These are phyloP conservation scores for Scheffersomyces lignicola DNA, from an alignment of 1,139 yeast genomes.

Conservation along the genomic window DNA sequence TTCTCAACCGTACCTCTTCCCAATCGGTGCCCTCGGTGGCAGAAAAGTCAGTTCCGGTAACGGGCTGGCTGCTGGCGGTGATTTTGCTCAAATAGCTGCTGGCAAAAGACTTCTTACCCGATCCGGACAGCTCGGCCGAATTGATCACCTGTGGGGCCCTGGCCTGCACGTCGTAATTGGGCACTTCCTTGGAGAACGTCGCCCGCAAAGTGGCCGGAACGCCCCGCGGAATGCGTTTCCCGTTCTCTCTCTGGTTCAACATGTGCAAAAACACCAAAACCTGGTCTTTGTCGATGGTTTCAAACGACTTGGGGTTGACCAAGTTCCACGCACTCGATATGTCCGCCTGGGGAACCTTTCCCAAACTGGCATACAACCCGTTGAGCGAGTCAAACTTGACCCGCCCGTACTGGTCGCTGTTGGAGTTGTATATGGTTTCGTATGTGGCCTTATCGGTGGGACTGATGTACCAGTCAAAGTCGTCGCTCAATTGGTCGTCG, in stretches of 20 bases:
- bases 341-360: conserved; percentile 78
- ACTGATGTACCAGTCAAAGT: conserved; percentile 95
- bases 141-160: conserved; percentile 38
- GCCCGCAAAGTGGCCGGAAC: conserved; percentile 94
- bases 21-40: conserved; percentile 75
- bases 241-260: conserved; percentile 84
- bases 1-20: conserved; percentile 84
- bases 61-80: conserved; percentile 49
- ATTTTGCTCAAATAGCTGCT: conserved; percentile 39
- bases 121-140: conserved; percentile 17
- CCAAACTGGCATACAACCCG: conserved; percentile 66
- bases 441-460: conserved; percentile 81
- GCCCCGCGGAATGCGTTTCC: conserved; percentile 85
- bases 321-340: conserved; percentile 93
- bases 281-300: conserved; percentile 92
- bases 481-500: conserved; percentile 56
- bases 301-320: conserved; percentile 85
- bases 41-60: conserved; percentile 73
- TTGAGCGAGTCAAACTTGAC: conserved; percentile 71
- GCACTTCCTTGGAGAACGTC: conserved; percentile 83
- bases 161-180: conserved; percentile 62
- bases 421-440: conserved; percentile 73
- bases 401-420: conserved; percentile 81
- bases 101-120: conserved; percentile 33
- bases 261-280: conserved; percentile 86